Evolutionary conservation across 2,329 filamentous ascomycete genomes (phyloP), one percentile per base, ranked within the genome.

Genomic region (Neobulgaria alba): DNA sequence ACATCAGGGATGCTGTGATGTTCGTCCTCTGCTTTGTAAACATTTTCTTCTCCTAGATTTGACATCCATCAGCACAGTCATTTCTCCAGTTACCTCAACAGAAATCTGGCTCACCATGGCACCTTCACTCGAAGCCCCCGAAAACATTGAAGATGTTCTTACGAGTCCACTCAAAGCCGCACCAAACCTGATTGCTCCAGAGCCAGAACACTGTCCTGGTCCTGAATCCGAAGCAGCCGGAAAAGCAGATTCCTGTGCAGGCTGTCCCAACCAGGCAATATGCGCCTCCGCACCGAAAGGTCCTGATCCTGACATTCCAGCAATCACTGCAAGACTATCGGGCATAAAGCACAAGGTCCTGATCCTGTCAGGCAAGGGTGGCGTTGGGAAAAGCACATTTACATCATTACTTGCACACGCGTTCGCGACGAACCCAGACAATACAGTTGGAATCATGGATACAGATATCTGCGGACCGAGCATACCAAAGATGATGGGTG

Each of bases 401-500:
- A 90, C 85, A 3, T 83, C 80, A 2, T 77, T 96, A 55, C 77
- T 96, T 14, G 84, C 85, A 2, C 87, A 95, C 60, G 89, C 85
- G 1, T 93, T 98, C 55, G 86, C 92, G 1, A 76, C 77, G 10
- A 86, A 93, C 61, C 78, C 82, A 0, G 77, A 82, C 33, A 82
- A 70, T 42, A 86, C 78, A 1, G 85, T 98, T 19, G 92, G 90
- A 15, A 82, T 98, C 54, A 95, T 96, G 87, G 92, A 98, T 64
- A 93, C 92, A 5, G 92, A 98, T 63, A 95, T 98, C 48, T 95
- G 88, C 65, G 92, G 92, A 0, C 92, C 92, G 1, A 87, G 80
- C 49, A 95, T 98, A 56, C 92, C 92, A 15, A 95, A 95, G 67
- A 96, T 98, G 90, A 89, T 98, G 81, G 92, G 92, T 23, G 90